Percentiles rank a stretch among this genome's conserved stretches.
Evolutionary conservation across 164 flowering plant genomes (phyloP).

Genomic region (Annona squamosa): DNA sequence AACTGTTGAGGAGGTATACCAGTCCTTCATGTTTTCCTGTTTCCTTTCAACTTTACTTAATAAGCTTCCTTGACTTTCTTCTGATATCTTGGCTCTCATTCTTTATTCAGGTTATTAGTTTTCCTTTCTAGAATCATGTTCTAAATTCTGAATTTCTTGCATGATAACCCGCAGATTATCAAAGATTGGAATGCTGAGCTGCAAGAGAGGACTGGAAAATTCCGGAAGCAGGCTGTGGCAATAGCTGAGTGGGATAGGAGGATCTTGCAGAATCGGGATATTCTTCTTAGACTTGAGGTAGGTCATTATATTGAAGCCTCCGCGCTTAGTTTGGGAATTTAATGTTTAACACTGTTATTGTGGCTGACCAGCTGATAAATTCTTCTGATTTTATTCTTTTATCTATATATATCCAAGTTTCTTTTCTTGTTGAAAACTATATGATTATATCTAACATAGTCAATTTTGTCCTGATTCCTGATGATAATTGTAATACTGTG

Average conservation of each 20-base stretch:
- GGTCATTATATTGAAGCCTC: neutral
- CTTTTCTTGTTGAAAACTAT: neutral
- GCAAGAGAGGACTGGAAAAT: slow-evolving; percentile 88
- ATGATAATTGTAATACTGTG: neutral
- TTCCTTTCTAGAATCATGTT: neutral
- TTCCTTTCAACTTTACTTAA: neutral
- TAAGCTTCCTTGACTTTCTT: neutral
- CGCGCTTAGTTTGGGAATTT: neutral
- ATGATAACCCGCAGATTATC: slow-evolving; percentile 48
- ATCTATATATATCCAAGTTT: no score
- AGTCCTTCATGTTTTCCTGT: neutral
- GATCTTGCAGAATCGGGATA: slow-evolving; percentile 82
- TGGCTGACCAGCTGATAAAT: neutral
- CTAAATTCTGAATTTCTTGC: neutral
- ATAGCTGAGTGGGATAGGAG: slow-evolving; percentile 97
- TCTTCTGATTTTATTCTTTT: no score
- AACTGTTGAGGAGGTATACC: slow-evolving; percentile 87
- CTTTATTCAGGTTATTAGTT: neutral
- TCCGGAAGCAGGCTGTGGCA: slow-evolving; percentile 86
- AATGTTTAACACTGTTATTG: neutral
- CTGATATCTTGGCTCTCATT: neutral
- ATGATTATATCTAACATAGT: no score
- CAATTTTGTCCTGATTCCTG: neutral
- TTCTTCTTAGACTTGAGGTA: slow-evolving; percentile 94
- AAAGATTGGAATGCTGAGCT: slow-evolving; percentile 97